Percentiles rank a stretch among this genome's conserved stretches.
Evolutionary conservation across 129 eudicot species (phyloP).

Genomic region (Chrysanthemum seticuspe): DNA sequence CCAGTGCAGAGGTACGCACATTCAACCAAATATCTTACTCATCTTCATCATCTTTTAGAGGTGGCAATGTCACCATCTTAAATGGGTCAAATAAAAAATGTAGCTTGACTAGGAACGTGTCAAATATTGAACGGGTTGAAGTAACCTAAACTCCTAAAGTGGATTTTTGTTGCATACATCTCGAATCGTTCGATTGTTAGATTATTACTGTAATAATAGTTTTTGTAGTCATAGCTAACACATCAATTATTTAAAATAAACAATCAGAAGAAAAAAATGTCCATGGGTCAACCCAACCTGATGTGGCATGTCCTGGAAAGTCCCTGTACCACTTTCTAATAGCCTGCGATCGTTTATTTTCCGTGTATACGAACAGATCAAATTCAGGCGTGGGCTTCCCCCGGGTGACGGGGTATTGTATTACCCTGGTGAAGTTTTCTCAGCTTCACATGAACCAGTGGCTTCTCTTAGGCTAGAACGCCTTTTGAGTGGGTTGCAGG

Average conservation of each 20-base stretch:
- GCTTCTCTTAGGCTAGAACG: slow-evolving; percentile 95
- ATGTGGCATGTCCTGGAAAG: no score
- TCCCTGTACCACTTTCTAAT: background rate
- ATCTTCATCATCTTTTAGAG: background rate
- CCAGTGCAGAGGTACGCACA: slow-evolving; percentile 79
- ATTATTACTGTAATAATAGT: background rate
- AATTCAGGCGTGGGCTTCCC: slow-evolving; percentile 96
- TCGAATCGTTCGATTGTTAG: no score
- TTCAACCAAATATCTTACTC: background rate
- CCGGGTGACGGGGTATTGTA: slow-evolving; percentile 97
- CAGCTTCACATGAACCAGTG: slow-evolving; percentile 84
- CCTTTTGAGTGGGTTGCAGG: slow-evolving; percentile 96
- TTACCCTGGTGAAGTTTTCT: slow-evolving; percentile 96
- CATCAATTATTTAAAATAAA: no score
- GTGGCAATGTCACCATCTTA: background rate
- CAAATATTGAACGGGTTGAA: no score
- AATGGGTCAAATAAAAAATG: no score
- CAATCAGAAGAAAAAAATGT: no score
- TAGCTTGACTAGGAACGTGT: no score
- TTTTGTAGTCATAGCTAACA: no score
- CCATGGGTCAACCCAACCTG: no score
- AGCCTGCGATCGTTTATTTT: background rate
- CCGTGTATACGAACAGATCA: slow-evolving; percentile 50
- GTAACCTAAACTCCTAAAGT: no score
- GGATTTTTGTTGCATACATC: no score